Conservation (phyloP, 805 yeast species). For the Yamadazyma paraphyllophila region DNA sequence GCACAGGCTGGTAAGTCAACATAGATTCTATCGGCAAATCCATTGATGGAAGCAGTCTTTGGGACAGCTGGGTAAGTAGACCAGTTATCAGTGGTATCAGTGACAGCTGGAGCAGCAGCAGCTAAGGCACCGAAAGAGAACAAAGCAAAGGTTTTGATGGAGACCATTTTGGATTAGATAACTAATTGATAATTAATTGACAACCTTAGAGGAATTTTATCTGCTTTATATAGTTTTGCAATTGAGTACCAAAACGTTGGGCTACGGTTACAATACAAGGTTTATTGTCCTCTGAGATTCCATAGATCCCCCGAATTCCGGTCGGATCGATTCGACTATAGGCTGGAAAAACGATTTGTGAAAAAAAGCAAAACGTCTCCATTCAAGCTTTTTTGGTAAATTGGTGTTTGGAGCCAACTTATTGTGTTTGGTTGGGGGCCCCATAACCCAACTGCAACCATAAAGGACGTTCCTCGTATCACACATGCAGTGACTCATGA, state of each 20-base stretch:
- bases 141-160: conserved; percentile 8
- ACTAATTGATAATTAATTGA: not conserved
- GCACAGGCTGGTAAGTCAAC: conserved; percentile 34
- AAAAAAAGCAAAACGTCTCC: not conserved
- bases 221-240: not conserved
- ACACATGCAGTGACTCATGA: too few relatives aligned
- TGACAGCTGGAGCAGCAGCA: conserved; percentile 18
- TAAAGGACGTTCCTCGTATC: too few relatives aligned
- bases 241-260: not conserved
- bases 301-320: not conserved
- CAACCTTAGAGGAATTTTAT: not conserved
- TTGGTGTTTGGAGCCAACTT: not conserved
- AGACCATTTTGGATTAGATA: conserved; percentile 5
- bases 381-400: not conserved
- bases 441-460: too few relatives aligned
- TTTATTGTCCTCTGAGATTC: not conserved
- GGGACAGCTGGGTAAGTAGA: conserved; percentile 34
- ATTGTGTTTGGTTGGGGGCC: not conserved
- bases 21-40: conserved; percentile 37
- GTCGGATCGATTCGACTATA: not conserved
- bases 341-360: not conserved
- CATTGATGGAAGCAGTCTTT: conserved; percentile 40
- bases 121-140: conserved; percentile 10
- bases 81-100: conserved; percentile 20
- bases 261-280: not conserved